Percentiles rank a stretch among this genome's conserved stretches.
phyloP scores from a whole-genome alignment of 257 asterid species.

The Galeopsis tetrahit region DNA sequence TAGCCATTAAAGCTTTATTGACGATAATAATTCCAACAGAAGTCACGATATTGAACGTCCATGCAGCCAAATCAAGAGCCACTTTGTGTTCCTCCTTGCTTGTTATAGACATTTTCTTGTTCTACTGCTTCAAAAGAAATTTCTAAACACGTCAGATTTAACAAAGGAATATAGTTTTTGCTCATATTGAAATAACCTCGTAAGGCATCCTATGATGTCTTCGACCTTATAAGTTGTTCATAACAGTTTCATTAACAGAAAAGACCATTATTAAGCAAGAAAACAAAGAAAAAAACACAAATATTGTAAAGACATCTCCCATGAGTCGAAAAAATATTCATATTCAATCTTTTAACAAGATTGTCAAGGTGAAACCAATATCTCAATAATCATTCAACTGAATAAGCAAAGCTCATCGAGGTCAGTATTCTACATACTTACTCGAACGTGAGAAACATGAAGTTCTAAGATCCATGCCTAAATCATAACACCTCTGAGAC shows the following conservation, averaged over 20 bases:
- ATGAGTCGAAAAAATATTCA: no score
- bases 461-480: no score
- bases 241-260: not conserved
- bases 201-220: not conserved
- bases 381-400: no score
- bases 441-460: no score
- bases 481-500: no score
- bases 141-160: conserved; percentile 8
- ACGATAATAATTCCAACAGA: conserved; percentile 94
- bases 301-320: not conserved
- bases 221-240: conserved; percentile 10
- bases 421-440: no score
- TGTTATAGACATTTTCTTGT: conserved; percentile 46
- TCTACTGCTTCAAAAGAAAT: conserved; percentile 33
- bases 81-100: conserved; percentile 58
- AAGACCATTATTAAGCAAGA: not conserved
- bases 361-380: not conserved
- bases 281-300: not conserved
- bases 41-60: conserved; percentile 92
- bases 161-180: not conserved
- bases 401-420: no score
- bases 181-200: not conserved
- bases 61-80: conserved; percentile 93
- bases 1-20: conserved; percentile 95
- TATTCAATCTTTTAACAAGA: not conserved